Base-by-base conservation (phyloP, 116 monocot species). In the Thalassia testudinum region DNA sequence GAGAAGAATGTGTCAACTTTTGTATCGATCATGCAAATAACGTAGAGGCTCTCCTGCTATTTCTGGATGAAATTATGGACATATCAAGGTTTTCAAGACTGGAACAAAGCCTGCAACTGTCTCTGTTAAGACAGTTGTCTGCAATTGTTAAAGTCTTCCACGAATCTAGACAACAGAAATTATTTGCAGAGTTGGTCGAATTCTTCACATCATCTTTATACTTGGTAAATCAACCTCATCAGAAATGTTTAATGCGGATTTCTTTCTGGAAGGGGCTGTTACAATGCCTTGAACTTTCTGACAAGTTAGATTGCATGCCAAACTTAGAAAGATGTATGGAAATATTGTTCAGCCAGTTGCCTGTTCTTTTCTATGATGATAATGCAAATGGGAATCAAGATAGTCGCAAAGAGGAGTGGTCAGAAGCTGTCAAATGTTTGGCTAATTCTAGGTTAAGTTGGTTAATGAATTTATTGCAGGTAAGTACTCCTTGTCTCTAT, bases 241-340 rank as follows among this genome's bases (percentile, higher is more conserved):
- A 79, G 63, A 67, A 52, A 68, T 70, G 60, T 37, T 42, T 61
- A 42, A 37, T 97, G 58, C 79, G 95, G 37, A 59, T 70, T 63
- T 85, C 85, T 57, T 76, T 80, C 52, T 97, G 95, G 95, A 82
- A 75, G 53, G 95, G 95, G n/a, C 59, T 89, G 40, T 49, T 45
- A 25, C 56, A 60, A 47, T 85, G 67, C 50, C 63, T 97, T 62
- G 76, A 72, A 74, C 62, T 53, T 59, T 49, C 64, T 61, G 27
- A 63, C 25, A 62, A 70, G 8, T 43, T 50, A 15, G 50, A 19
- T 16, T 28, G 26, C 23, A 50, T 53, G 18, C 27, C 52, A 50
- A 54, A 68, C 52, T 54, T 79, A 37, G 77, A 85, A 29, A 85
- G 75, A 26, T 97, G 78, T 62, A 75, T 97, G 73, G 72, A 68